Conservation (phyloP, 179 eudicot genomes). For the Nepenthes alata region DNA sequence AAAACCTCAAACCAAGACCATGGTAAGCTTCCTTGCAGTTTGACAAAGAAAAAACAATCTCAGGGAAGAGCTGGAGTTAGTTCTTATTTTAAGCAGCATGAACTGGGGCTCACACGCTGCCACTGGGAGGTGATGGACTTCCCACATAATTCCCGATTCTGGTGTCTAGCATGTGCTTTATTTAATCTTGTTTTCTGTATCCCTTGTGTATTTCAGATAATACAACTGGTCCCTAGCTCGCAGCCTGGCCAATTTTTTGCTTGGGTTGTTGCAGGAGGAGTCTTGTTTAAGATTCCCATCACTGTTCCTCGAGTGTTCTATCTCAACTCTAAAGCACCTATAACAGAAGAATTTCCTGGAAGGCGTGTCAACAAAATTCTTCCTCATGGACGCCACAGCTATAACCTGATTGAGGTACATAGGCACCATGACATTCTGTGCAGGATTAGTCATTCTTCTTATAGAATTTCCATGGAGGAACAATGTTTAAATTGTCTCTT, state of each 20-base stretch:
- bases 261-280: slow-evolving; percentile 75
- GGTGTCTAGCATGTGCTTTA: background rate
- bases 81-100: slow-evolving; percentile 79
- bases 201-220: slow-evolving; percentile 35
- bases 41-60: slow-evolving; percentile 27
- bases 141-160: background rate
- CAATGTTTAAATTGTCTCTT: background rate
- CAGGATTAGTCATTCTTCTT: background rate
- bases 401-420: slow-evolving; percentile 83
- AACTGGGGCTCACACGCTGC: slow-evolving; percentile 49
- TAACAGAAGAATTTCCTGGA: slow-evolving; percentile 93
- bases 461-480: background rate
- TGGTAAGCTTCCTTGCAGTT: slow-evolving; percentile 23
- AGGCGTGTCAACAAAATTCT: slow-evolving; percentile 78
- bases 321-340: slow-evolving; percentile 85
- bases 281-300: slow-evolving; percentile 71
- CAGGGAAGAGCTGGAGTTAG: slow-evolving; percentile 53
- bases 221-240: slow-evolving; percentile 70
- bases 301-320: slow-evolving; percentile 73
- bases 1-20: slow-evolving; percentile 26
- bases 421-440: background rate
- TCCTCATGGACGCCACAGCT: slow-evolving; percentile 76
- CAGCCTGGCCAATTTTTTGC: slow-evolving; percentile 65
- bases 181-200: slow-evolving; percentile 8
- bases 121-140: slow-evolving; percentile 75